phyloP scores from a whole-genome alignment of 129 eudicot species.

The Lonicera japonica region DNA sequence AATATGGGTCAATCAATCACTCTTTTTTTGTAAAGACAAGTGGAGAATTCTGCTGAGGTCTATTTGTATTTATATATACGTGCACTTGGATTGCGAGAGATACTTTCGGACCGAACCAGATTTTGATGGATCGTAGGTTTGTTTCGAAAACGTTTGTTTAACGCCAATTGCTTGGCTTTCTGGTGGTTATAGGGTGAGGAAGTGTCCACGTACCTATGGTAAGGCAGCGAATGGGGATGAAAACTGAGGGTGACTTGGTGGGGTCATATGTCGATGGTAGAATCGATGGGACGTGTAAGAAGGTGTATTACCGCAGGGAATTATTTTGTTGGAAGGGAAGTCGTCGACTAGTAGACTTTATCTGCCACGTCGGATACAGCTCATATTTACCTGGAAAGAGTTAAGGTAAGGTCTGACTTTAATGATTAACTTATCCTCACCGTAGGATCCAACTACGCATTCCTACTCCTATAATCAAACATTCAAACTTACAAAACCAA shows the following conservation, averaged over 20 bases:
- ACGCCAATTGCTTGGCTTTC: not conserved
- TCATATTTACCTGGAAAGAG: not conserved
- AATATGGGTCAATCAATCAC: not conserved
- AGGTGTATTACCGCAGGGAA: not conserved
- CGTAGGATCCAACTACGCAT: not conserved
- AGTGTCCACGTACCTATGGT: not conserved
- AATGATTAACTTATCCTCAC: not conserved
- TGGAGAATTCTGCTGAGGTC: not conserved
- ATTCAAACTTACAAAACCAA: too few relatives aligned
- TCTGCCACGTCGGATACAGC: constrained; percentile 12
- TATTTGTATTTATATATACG: not conserved
- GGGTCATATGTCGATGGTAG: not conserved
- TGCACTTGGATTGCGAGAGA: not conserved
- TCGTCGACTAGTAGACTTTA: not conserved
- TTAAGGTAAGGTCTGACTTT: not conserved
- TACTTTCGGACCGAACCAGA: not conserved
- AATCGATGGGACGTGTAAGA: not conserved
- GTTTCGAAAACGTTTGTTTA: not conserved
- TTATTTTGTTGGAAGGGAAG: not conserved
- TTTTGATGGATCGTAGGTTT: not conserved
- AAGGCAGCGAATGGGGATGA: not conserved
- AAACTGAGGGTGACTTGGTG: not conserved
- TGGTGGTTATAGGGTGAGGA: not conserved
- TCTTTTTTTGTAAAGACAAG: too few relatives aligned
- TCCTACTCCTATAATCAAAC: too few relatives aligned